A percentile compares a stretch with the other conserved stretches of the same genome.
phyloP scores from a whole-genome alignment of 1,139 yeast genomes.

The Spathaspora jeffriesii region DNA sequence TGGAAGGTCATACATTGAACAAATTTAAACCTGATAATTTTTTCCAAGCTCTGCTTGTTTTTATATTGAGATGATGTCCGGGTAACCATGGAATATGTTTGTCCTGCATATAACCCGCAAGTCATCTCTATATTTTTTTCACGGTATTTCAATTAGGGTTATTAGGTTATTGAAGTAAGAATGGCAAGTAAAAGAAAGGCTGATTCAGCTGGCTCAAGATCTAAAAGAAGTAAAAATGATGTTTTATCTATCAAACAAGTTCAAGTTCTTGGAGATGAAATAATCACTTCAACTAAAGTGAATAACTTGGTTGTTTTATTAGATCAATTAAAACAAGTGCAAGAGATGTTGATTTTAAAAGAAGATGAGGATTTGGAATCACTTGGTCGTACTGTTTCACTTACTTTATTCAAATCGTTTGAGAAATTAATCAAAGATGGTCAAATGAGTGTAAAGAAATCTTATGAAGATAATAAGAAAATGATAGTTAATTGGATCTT shows the following conservation, averaged over 20 bases:
- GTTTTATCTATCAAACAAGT: conserved; percentile 28
- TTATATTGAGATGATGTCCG: conserved; percentile 17
- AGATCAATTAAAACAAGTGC: conserved; percentile 31
- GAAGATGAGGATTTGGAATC: conserved; percentile 29
- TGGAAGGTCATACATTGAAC: conserved; percentile 51
- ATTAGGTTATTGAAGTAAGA: neutral
- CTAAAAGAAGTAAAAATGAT: conserved; percentile 7
- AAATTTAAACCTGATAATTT: conserved; percentile 8
- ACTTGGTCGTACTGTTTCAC: conserved; percentile 48
- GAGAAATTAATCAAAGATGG: conserved; percentile 53
- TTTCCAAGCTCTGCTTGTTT: conserved; percentile 5
- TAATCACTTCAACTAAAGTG: conserved; percentile 35
- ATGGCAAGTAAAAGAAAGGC: conserved; percentile 24
- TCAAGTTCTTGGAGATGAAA: conserved; percentile 28
- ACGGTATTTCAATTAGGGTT: neutral
- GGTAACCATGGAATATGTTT: conserved; percentile 16
- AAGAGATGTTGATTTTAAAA: conserved; percentile 16
- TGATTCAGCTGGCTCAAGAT: conserved; percentile 6
- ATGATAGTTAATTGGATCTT: conserved; percentile 63
- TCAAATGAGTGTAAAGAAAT: conserved; percentile 38
- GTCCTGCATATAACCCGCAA: neutral
- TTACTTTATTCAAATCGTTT: conserved; percentile 58
- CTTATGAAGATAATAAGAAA: conserved; percentile 49
- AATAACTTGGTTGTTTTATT: conserved; percentile 53
- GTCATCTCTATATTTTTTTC: conserved; percentile 2